A percentile compares a stretch with the other conserved stretches of the same genome.
phyloP scores from a whole-genome alignment of 2,329 filamentous ascomycete species.

The Stemphylium vesicarium region DNA sequence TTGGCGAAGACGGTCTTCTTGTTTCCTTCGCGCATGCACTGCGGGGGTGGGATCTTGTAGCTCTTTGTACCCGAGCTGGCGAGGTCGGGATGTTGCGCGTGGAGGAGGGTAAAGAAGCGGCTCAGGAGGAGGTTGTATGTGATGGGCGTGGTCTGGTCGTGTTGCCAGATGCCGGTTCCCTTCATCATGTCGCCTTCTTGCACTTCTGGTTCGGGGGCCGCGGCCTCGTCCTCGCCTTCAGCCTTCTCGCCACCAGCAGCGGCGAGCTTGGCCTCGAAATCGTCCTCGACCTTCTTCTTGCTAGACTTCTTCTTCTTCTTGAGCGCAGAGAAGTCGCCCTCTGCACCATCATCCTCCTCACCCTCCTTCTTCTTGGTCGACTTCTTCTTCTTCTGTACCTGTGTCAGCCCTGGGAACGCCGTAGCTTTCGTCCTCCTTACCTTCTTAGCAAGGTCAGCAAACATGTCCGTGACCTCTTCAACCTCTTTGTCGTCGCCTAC shows the following conservation, averaged over 20 bases:
- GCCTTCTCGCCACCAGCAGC: slow-evolving; percentile 62
- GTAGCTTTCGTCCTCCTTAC: slow-evolving; percentile 8
- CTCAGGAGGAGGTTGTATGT: slow-evolving; percentile 83
- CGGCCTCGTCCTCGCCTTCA: slow-evolving; percentile 59
- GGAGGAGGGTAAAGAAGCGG: slow-evolving; percentile 93
- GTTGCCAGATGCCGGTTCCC: slow-evolving; percentile 89
- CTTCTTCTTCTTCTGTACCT: slow-evolving; percentile 66
- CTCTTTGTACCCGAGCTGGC: slow-evolving; percentile 86
- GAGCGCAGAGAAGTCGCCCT: slow-evolving; percentile 69
- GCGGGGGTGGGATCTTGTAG: slow-evolving; percentile 98
- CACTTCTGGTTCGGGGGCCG: slow-evolving; percentile 57
- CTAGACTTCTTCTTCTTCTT: slow-evolving; percentile 86
- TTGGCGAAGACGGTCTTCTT: slow-evolving; percentile 98
- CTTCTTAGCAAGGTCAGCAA: slow-evolving; percentile 75
- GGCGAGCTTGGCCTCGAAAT: slow-evolving; percentile 72
- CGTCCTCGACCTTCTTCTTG: slow-evolving; percentile 65
- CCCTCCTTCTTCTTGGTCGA: slow-evolving; percentile 65
- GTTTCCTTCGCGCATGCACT: slow-evolving; percentile 99
- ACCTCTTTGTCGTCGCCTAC: slow-evolving; percentile 61
- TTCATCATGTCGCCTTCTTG: slow-evolving; percentile 78
- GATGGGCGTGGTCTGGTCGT: slow-evolving; percentile 78
- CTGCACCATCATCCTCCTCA: slow-evolving; percentile 56
- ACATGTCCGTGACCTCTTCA: slow-evolving; percentile 67
- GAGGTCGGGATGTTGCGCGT: slow-evolving; percentile 96
- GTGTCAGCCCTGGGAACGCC: slow-evolving; percentile 4